Evolutionary conservation across 1,284 basidiomycete species (phyloP).

Genomic region (Leccinum griseonigrum): DNA sequence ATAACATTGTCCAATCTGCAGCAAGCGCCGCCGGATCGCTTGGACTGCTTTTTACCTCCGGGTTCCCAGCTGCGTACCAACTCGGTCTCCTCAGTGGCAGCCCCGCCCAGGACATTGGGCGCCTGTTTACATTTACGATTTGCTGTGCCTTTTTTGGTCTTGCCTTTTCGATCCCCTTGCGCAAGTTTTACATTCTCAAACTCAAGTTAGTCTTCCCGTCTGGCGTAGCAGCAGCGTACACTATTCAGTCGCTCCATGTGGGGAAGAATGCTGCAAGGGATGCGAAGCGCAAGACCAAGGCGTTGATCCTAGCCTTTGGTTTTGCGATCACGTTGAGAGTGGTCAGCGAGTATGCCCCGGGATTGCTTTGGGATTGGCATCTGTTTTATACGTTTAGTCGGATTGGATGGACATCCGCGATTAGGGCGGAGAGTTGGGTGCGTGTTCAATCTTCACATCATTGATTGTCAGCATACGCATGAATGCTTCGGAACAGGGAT

Average conservation of each 20-base stretch:
- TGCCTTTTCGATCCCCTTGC: slow-evolving; percentile 53
- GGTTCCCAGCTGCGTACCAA: slow-evolving; percentile 67
- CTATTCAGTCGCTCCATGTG: slow-evolving; percentile 65
- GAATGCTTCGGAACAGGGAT: slow-evolving; percentile 35
- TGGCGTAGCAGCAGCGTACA: slow-evolving; percentile 67
- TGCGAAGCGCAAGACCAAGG: slow-evolving; percentile 58
- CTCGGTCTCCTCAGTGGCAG: slow-evolving; percentile 45
- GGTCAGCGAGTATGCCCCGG: slow-evolving; percentile 59
- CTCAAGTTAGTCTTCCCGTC: slow-evolving; percentile 71
- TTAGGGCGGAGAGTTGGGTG: slow-evolving; percentile 47
- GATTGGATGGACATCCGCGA: slow-evolving; percentile 61
- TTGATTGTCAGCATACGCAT: slow-evolving; percentile 20
- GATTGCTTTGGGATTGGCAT: slow-evolving; percentile 20
- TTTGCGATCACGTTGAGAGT: slow-evolving; percentile 55
- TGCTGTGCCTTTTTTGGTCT: slow-evolving; percentile 43
- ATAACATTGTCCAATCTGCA: slow-evolving; percentile 31
- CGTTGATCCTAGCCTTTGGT: slow-evolving; percentile 32
- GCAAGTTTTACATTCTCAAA: slow-evolving; percentile 67
- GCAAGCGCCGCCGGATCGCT: slow-evolving; percentile 50
- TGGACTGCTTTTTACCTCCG: slow-evolving; percentile 43
- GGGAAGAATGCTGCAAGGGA: slow-evolving; percentile 46
- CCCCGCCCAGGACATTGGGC: slow-evolving; percentile 46
- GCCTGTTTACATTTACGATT: slow-evolving; percentile 58
- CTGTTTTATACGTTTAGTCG: slow-evolving; percentile 21
- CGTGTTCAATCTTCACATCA: background rate